These are phyloP conservation scores for Parasarocladium wereldwijsianum DNA, from an alignment of 2,329 filamentous ascomycete species.

Conservation along the genomic window DNA sequence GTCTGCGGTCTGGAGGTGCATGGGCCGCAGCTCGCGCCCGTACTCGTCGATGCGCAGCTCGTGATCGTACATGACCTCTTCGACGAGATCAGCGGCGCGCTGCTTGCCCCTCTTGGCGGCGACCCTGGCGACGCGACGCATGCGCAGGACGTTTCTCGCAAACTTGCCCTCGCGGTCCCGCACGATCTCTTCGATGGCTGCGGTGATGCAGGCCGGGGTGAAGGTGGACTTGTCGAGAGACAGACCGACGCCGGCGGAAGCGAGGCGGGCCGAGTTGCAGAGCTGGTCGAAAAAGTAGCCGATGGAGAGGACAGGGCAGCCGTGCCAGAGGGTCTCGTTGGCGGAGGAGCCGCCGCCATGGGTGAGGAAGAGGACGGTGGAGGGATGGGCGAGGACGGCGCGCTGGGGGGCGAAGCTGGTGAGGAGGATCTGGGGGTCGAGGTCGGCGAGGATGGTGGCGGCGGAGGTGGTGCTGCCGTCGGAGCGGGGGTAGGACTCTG, in stretches of 20 bases:
- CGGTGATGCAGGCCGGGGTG: conserved; percentile 15
- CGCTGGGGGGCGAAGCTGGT: conserved; percentile 24
- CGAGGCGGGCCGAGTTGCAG: conserved; percentile 20
- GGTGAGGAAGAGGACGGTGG: conserved; percentile 21
- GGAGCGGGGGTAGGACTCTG: conserved; percentile 6
- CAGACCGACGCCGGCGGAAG: conserved; percentile 18
- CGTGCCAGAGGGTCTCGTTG: conserved; percentile 25
- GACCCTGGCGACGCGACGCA: conserved; percentile 22
- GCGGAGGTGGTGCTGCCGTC: conserved; percentile 7
- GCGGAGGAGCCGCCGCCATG: conserved; percentile 25
- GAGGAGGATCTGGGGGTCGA: conserved; percentile 16
- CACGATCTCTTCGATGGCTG: conserved; percentile 13
- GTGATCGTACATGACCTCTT: conserved; percentile 24
- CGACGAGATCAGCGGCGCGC: conserved; percentile 22
- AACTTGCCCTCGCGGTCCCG: conserved; percentile 16
- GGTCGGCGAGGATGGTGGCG: conserved; percentile 13
- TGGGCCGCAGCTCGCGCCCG: conserved; percentile 13
- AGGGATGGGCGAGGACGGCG: conserved; percentile 20
- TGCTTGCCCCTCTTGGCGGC: conserved; percentile 20
- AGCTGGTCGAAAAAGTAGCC: conserved; percentile 27
- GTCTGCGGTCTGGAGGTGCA: conserved; percentile 29
- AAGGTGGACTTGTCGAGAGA: conserved; percentile 22
- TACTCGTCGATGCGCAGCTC: conserved; percentile 10
- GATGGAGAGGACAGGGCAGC: conserved; percentile 19
- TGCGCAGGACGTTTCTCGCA: conserved; percentile 17